phyloP scores from a whole-genome alignment of 768 basidiomycete species.

The Boletus bicolor region DNA sequence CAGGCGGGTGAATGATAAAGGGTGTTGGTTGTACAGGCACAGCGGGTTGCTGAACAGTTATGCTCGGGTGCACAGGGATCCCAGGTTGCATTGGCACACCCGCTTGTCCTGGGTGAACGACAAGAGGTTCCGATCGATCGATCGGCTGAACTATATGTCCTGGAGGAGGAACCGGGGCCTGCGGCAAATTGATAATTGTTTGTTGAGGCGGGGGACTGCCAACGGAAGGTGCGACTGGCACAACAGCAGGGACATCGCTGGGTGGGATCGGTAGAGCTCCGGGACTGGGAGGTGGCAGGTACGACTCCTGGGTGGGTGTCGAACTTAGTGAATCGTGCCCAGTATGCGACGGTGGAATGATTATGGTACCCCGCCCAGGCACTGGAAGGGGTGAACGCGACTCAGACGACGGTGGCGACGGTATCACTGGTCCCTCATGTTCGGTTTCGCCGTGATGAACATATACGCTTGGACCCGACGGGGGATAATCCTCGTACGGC shows the following conservation, averaged over 20 bases:
- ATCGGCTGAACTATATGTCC: conserved; percentile 15
- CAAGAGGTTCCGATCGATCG: neutral
- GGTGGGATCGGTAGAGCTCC: conserved; percentile 10
- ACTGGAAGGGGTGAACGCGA: conserved; percentile 20
- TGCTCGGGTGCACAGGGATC: conserved; percentile 1
- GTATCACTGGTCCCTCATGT: conserved; percentile 21
- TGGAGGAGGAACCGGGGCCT: conserved; percentile 16
- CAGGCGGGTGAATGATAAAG: conserved; percentile 19
- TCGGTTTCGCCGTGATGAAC: conserved; percentile 7
- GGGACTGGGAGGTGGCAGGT: conserved; percentile 14
- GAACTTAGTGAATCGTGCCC: conserved; percentile 19
- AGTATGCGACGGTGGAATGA: conserved; percentile 13
- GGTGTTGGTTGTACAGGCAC: neutral
- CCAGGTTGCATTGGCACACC: neutral
- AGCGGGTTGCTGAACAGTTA: conserved; percentile 4
- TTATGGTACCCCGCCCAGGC: conserved; percentile 10
- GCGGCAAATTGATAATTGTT: conserved; percentile 18
- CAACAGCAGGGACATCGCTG: conserved; percentile 15
- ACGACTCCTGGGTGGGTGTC: conserved; percentile 27
- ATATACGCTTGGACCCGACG: conserved; percentile 5
- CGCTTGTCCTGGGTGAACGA: neutral
- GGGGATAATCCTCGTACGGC: conserved; percentile 7
- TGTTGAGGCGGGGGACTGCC: conserved; percentile 9
- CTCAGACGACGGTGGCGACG: conserved; percentile 18
- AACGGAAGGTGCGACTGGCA: conserved; percentile 13